A percentile compares a stretch with the other conserved stretches of the same genome.
Conservation (phyloP, 371 early-diverging fungal species). For the Mucor piriformis region DNA sequence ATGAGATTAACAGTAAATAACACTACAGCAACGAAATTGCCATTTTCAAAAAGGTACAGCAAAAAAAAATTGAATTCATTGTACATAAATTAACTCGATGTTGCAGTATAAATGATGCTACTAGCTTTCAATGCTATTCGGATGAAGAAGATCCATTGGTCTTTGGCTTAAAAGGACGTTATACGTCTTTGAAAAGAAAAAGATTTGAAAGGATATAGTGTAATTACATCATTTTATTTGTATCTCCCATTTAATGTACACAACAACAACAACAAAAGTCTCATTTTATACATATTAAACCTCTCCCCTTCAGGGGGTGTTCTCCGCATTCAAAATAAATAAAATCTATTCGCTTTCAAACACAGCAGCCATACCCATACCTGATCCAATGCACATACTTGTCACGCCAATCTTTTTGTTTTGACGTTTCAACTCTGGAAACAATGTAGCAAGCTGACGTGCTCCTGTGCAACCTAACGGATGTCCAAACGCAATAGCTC, state of each 20-base stretch:
- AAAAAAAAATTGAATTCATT: background rate
- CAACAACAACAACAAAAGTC: background rate
- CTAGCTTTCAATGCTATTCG: background rate
- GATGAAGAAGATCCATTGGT: background rate
- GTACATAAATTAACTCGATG: background rate
- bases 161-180: background rate
- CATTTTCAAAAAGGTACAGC: background rate
- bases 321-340: too few relatives aligned
- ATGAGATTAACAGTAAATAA: background rate
- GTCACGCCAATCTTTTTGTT: conserved; percentile 85
- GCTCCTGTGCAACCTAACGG: conserved; percentile 91
- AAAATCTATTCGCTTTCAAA: conserved; percentile 64
- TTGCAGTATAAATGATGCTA: background rate
- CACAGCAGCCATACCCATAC: conserved; percentile 96
- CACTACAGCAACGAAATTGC: background rate
- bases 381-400: conserved; percentile 96
- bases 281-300: background rate
- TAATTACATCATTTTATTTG: background rate
- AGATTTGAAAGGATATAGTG: background rate
- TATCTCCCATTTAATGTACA: background rate
- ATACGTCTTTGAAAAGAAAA: background rate
- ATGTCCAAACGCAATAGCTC: conserved; percentile 79
- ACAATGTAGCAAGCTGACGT: conserved; percentile 94
- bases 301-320: too few relatives aligned
- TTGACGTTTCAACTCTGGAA: conserved; percentile 90